phyloP scores from a whole-genome alignment of 805 yeast genomes.

The Yamadazyma sp. region DNA sequence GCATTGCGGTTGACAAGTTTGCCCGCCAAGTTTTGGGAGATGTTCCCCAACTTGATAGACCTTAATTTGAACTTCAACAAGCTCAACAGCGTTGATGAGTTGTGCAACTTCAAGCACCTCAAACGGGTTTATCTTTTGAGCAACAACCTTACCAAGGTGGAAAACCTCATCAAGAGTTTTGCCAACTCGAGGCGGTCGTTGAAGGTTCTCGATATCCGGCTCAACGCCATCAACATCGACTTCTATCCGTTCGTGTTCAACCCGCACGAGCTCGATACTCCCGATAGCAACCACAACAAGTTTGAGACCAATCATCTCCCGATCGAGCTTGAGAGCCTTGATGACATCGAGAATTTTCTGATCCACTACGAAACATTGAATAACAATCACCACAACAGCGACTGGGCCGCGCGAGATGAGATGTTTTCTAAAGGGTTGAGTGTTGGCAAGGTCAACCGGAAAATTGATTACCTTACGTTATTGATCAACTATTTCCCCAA shows the following conservation, averaged over 20 bases:
- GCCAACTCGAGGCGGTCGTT: conserved; percentile 32
- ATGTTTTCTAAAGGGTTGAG: conserved; percentile 27
- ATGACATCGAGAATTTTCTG: conserved; percentile 53
- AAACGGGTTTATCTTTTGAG: conserved; percentile 45
- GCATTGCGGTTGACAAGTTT: conserved; percentile 44
- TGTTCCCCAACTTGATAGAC: conserved; percentile 48
- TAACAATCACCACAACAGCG: conserved; percentile 31
- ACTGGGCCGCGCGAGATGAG: conserved; percentile 42
- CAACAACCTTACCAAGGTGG: conserved; percentile 40
- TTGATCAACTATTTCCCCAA: conserved; percentile 33
- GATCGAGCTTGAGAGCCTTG: conserved; percentile 45
- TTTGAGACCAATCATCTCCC: conserved; percentile 23
- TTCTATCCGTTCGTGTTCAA: conserved; percentile 56
- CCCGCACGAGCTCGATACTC: conserved; percentile 37
- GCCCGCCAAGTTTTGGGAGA: conserved; percentile 36
- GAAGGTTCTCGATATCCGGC: conserved; percentile 45
- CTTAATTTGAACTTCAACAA: conserved; percentile 53
- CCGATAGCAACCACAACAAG: conserved; percentile 14
- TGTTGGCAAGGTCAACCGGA: conserved; percentile 18
- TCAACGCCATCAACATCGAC: conserved; percentile 48
- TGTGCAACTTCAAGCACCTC: conserved; percentile 35
- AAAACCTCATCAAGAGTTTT: conserved; percentile 30
- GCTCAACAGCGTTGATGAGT: conserved; percentile 32
- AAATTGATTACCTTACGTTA: conserved; percentile 35
- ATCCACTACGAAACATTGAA: conserved; percentile 45